Evolutionary conservation across 2,329 filamentous ascomycete species (phyloP), one percentile per base, ranked within the genome.

Genomic region (Eurotiales sp.): DNA sequence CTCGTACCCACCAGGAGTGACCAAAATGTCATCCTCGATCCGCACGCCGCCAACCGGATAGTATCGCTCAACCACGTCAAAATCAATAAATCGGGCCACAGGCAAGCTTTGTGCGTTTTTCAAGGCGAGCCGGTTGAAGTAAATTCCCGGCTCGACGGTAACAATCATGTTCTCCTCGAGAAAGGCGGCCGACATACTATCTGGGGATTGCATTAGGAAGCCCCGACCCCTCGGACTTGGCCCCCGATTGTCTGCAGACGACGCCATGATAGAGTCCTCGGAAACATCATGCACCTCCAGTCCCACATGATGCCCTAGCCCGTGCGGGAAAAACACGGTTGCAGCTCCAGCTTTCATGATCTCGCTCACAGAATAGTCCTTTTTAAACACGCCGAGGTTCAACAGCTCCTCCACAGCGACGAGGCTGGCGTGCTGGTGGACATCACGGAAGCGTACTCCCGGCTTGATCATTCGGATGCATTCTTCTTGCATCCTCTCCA

Each of bases 401-500:
- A 90, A 74, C 3, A 97, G 76, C 0, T 90, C 91, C 14, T 88
- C 81, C 57, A 95, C 91, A 47, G 89, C 88, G 48, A 95, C 80
- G 58, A 81, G 80, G 72, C 96, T 90, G 0, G 91, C 91, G 39
- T 84, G 79, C 44, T 85, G 71, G 65, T 96, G 90, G 2, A 95
- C 80, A 46, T 89, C 84, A 45, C 95, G 87, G 86, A 90, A 96
- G 21, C 80, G 64, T 1, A 89, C 82, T 25, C 87, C 90, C 14
- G 82, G 84, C 63, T 85, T 87, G 58, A 95, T 80, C 59, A 84
- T 77, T 3, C 74, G 78, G 57, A 88, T 92, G 62, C 84, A 88
- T 56, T 88, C 83, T 27, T 82, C 78, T 70, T 96, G 91, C 91
- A 96, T 97, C 61, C 83, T 78, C 42, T 90, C 79, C 0, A 96